Base-by-base conservation (phyloP, 2,329 filamentous ascomycete species). In the Cryphonectria carpinicola region DNA sequence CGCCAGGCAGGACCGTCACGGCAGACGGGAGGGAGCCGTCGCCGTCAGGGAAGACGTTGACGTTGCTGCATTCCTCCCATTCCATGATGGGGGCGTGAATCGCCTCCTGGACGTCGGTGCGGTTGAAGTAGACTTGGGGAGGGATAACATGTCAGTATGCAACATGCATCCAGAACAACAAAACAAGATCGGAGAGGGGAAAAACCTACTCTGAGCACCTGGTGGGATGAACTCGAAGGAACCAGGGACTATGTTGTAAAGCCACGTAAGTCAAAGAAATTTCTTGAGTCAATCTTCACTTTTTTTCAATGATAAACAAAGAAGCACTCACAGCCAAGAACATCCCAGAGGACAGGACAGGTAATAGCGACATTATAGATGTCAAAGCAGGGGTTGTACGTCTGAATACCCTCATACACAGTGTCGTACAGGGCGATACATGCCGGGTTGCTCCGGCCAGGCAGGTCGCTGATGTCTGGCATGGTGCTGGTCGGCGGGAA, bases 331-430 rank as follows among this genome's bases (percentile, higher is more conserved):
- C 72, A 91, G 22, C 89, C 89, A 4, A 95, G 83, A 0, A 92
- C 87, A 70, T 94, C 90, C 85, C 88, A 93, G 1, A 88, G 82
- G 2, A 90, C 74, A 0, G 93, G 93, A 77, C 93, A 96, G 22
- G 89, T 91, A 5, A 88, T 89, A 3, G 88, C 88, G 14, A 95
- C 87, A 66, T 92, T 88, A 80, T 95, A 96, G 11, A 93, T 82
- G 78, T 94, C 89, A 80, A 92, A 97, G 82, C 93, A 96, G 0
- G 93, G 93, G 81, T 96, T 96, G 49, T 88, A 80, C 1, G 82
- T 76, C 7, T 83, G 73, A 8, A 86, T 85, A 39, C 88, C 90
- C 0, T 83, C 74, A 75, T 82, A 82, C 39, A 93, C 86, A 35
- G 86, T 81, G 69, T 85, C 79, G 75, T 86, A 92, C 25, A 93